A percentile compares a stretch with the other conserved stretches of the same genome.
Conservation (phyloP, 2,329 filamentous ascomycete genomes). For the Ilyonectria sp. region DNA sequence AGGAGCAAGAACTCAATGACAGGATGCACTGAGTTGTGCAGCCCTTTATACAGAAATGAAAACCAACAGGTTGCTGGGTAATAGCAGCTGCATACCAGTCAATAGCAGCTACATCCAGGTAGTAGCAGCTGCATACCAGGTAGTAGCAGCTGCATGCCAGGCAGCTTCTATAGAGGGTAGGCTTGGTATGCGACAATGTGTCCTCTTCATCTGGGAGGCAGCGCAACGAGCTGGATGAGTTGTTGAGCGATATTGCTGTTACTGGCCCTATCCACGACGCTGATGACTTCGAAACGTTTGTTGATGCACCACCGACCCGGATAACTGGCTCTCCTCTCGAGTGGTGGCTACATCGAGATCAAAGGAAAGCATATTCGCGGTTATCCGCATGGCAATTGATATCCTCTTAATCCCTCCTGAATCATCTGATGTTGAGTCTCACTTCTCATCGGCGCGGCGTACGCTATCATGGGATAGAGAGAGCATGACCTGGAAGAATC, state of each 20-base stretch:
- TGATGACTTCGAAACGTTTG: constrained; percentile 1
- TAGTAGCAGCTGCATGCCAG: neutral
- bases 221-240: constrained; percentile 7
- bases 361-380: neutral
- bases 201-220: constrained; percentile 8
- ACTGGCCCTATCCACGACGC: constrained; percentile 7
- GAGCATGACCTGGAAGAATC: constrained; percentile 7
- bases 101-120: neutral
- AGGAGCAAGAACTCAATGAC: no score
- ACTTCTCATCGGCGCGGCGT: constrained; percentile 7
- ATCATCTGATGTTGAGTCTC: constrained; percentile 10
- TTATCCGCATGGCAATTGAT: no score
- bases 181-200: neutral
- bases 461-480: constrained; percentile 10
- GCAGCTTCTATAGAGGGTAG: neutral
- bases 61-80: no score
- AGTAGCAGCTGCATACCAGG: neutral
- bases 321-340: constrained; percentile 9
- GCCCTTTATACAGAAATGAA: no score
- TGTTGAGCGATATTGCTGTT: constrained; percentile 9
- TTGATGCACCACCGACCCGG: constrained; percentile 7
- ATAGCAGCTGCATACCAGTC: neutral
- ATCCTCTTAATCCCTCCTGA: constrained; percentile 1
- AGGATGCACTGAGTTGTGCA: no score
- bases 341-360: constrained; percentile 6